Conservation (phyloP, 202 grass and related monocot genomes). For the Digitaria exilis region DNA sequence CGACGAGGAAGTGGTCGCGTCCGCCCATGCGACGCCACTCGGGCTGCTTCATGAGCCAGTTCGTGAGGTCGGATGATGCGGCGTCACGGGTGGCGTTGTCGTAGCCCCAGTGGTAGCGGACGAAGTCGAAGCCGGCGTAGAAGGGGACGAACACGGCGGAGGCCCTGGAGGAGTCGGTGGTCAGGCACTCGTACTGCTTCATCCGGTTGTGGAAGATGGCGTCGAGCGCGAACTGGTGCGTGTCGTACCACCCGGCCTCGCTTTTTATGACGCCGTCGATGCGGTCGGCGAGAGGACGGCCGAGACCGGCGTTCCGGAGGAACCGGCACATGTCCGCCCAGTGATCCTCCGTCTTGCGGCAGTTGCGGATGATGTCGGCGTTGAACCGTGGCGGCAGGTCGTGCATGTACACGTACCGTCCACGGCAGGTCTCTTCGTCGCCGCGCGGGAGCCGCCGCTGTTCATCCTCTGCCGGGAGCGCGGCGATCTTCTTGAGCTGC, state of each 20-base stretch:
- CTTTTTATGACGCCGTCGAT: not conserved
- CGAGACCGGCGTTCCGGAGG: not conserved
- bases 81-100: not conserved
- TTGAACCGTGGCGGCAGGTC: not conserved
- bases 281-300: not conserved
- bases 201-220: slow-evolving; percentile 1
- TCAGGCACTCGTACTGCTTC: not conserved
- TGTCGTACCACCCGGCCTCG: slow-evolving; percentile 2
- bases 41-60: not conserved
- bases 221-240: not conserved
- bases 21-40: not conserved
- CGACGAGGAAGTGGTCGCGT: not conserved
- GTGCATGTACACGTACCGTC: not conserved
- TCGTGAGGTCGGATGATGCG: not conserved
- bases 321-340: not conserved
- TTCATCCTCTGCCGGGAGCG: not conserved
- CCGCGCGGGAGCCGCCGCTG: not conserved
- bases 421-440: not conserved
- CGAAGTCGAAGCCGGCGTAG: slow-evolving; percentile 2
- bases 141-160: not conserved
- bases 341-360: not conserved
- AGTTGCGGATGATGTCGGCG: not conserved
- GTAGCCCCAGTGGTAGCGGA: not conserved
- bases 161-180: not conserved
- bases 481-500: not conserved